A percentile compares a stretch with the other conserved stretches of the same genome.
phyloP scores from a whole-genome alignment of 78 protist genomes.

The Chrysochromulina tobinii region DNA sequence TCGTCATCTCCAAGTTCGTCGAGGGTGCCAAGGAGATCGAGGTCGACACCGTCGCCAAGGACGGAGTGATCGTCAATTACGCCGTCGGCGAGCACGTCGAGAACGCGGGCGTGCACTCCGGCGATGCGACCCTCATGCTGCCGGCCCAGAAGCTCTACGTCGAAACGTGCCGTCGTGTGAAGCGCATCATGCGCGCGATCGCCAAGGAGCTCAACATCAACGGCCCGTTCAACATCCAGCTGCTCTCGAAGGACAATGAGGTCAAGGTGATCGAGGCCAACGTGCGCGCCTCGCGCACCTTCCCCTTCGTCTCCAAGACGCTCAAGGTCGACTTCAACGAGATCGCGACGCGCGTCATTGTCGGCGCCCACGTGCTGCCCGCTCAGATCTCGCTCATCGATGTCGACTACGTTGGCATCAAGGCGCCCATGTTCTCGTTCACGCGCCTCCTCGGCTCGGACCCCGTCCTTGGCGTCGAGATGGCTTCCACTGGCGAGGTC shows the following conservation, averaged over 20 bases:
- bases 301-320: slow-evolving; percentile 92
- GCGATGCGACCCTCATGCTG: slow-evolving; percentile 95
- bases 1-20: slow-evolving; percentile 91
- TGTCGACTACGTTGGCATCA: slow-evolving; percentile 70
- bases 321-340: slow-evolving; percentile 20
- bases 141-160: slow-evolving; percentile 72
- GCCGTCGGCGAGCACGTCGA: slow-evolving; percentile 96
- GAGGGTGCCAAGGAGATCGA: slow-evolving; percentile 94
- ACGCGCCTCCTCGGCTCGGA: slow-evolving; percentile 81
- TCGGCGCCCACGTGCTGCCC: background rate
- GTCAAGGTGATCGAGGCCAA: slow-evolving; percentile 92
- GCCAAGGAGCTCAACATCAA: slow-evolving; percentile 81
- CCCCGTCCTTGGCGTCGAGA: slow-evolving; percentile 96
- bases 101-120: slow-evolving; percentile 98
- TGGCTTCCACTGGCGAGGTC: slow-evolving; percentile 98
- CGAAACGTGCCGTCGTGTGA: slow-evolving; percentile 39
- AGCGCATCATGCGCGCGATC: slow-evolving; percentile 65
- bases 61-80: slow-evolving; percentile 57
- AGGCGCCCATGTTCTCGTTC: slow-evolving; percentile 96
- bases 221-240: slow-evolving; percentile 97
- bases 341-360: background rate
- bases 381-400: background rate
- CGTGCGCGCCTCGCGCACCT: slow-evolving; percentile 90
- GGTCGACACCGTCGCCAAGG: slow-evolving; percentile 65
- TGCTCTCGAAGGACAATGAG: slow-evolving; percentile 83